Percentiles rank a stretch among this genome's conserved stretches.
These are phyloP conservation scores for Talaromyces albobiverticillius DNA, from an alignment of 2,329 filamentous ascomycete genomes.

Conservation along the genomic window DNA sequence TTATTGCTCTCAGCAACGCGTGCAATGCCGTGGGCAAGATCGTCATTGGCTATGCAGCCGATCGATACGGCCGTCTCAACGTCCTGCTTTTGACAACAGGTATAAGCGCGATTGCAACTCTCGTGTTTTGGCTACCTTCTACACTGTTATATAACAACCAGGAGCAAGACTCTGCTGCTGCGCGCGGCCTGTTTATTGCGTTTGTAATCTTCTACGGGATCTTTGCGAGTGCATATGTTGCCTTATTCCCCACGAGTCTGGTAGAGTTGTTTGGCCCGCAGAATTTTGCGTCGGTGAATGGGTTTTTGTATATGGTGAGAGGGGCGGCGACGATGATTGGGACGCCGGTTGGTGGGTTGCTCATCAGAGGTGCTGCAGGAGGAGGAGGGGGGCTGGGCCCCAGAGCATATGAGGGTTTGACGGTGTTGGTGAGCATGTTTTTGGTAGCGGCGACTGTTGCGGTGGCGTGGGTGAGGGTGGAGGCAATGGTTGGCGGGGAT, in stretches of 20 bases:
- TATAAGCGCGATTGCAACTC: slow-evolving; percentile 26
- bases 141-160: slow-evolving; percentile 15
- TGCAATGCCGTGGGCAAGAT: slow-evolving; percentile 39
- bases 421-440: slow-evolving; percentile 24
- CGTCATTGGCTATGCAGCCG: slow-evolving; percentile 36
- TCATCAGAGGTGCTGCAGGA: slow-evolving; percentile 22
- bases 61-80: slow-evolving; percentile 38
- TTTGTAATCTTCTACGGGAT: slow-evolving; percentile 35
- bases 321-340: slow-evolving; percentile 38
- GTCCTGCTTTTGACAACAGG: slow-evolving; percentile 32
- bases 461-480: slow-evolving; percentile 26
- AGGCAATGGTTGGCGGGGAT: slow-evolving; percentile 18
- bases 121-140: slow-evolving; percentile 26
- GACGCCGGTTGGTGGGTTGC: slow-evolving; percentile 32
- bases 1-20: slow-evolving; percentile 40
- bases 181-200: slow-evolving; percentile 25
- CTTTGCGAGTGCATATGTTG: slow-evolving; percentile 38
- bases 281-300: slow-evolving; percentile 38
- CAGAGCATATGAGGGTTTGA: slow-evolving; percentile 23
- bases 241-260: slow-evolving; percentile 38
- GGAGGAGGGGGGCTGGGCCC: slow-evolving; percentile 8
- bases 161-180: slow-evolving; percentile 4
- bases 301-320: slow-evolving; percentile 38
- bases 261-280: slow-evolving; percentile 40
- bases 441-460: slow-evolving; percentile 23